Evolutionary conservation across 176 grass and related monocot species (phyloP), one percentile per base, ranked within the genome.

Genomic region (Ensete ventricosum): DNA sequence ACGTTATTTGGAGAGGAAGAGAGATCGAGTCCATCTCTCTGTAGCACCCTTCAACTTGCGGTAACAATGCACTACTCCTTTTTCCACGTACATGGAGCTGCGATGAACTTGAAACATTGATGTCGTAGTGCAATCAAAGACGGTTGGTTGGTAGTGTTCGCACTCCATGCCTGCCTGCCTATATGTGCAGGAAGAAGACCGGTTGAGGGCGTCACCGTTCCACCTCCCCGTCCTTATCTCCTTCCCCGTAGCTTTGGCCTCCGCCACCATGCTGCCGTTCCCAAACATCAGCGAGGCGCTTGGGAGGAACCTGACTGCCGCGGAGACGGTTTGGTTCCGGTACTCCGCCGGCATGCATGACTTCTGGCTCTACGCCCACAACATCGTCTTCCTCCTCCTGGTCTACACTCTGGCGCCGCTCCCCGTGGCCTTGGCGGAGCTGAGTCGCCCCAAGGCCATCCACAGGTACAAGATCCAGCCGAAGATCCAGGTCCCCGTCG

Each of bases 331-430:
- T 20, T 97, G 90, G 90, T 90, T 87, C 87, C 80, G 82, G 24
- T 88, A 79, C 83, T 81, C 92, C 19, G 90, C 83, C 1, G 19
- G 52, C 7, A 71, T 92, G 54, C 72, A 90, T 1, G 89, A 96
- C 72, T 86, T 86, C 87, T 62, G 83, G 72, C 67, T 96, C 51
- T 92, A 87, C 79, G 84, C 52, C 78, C 85, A 81, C 82, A 96
- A 89, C 80, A 78, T 96, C 75, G 50, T 89, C 81, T 88, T 89
- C 74, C 87, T 96, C 76, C 77, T 96, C 75, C 55, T 76, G 77
- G 75, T 89, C 77, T 89, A 87, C 81, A 89, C 92, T 9, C 50
- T 89, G n/a, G 89, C 82, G 8, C 92, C 92, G 76, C 92, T 96
- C 52, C 92, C 92, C 76, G 23, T 92, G 82, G 84, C 87, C 51